These are phyloP conservation scores for Hamigera avellanea DNA, from an alignment of 495 filamentous ascomycete genomes.

Conservation along the genomic window DNA sequence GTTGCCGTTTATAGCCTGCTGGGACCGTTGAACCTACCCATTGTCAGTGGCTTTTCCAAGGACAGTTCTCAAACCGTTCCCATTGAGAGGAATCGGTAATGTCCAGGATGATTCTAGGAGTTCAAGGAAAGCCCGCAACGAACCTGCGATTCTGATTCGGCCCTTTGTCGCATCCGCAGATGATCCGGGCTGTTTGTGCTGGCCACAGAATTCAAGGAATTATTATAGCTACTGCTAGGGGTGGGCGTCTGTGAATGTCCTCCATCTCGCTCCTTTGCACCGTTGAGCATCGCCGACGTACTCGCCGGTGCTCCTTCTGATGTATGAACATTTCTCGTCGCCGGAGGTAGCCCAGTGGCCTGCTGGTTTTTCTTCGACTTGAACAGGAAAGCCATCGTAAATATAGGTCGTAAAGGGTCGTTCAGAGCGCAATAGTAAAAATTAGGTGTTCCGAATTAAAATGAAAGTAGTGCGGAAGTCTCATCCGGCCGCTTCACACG, in stretches of 20 bases:
- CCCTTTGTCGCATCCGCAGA: constrained; percentile 35
- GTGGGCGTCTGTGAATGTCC: constrained; percentile 40
- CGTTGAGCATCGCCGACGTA: constrained; percentile 21
- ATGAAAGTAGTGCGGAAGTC: neutral
- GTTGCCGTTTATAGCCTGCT: constrained; percentile 21
- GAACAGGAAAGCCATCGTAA: constrained; percentile 52
- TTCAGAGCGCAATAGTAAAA: constrained; percentile 9
- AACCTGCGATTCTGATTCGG: constrained; percentile 41
- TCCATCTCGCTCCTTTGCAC: constrained; percentile 28
- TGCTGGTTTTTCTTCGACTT: constrained; percentile 48
- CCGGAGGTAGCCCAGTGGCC: constrained; percentile 36
- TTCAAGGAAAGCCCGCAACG: constrained; percentile 12
- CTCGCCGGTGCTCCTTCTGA: constrained; percentile 30
- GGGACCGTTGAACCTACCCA: constrained; percentile 21
- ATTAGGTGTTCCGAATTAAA: neutral
- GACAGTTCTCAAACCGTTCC: neutral
- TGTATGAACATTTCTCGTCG: constrained; percentile 39
- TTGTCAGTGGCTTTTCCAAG: constrained; percentile 4
- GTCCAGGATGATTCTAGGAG: neutral
- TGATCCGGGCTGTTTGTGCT: constrained; percentile 41
- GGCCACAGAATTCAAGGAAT: constrained; percentile 46
- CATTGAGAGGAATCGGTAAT: neutral
- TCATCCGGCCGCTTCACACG: neutral
- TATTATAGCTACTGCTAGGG: constrained; percentile 53
- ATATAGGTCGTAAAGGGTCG: constrained; percentile 28